Evolutionary conservation across 176 grass and related monocot genomes (phyloP).

Genomic region (Cenchrus americanus): DNA sequence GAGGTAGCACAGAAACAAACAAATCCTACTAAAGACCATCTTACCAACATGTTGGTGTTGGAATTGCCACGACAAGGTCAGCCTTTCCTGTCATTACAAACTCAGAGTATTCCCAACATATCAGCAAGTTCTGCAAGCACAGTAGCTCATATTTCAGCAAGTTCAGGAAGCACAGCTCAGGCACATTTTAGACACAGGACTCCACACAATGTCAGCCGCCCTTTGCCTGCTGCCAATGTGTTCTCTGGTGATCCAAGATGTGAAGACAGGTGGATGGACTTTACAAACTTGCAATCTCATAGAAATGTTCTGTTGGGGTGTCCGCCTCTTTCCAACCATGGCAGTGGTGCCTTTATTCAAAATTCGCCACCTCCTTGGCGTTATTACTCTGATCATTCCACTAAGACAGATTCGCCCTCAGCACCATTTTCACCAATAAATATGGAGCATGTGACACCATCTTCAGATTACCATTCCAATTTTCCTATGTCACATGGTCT

Average conservation of each 20-base stretch:
- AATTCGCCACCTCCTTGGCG: slow-evolving; percentile 11
- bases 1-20: slow-evolving; percentile 25
- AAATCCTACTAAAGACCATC: slow-evolving; percentile 28
- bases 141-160: slow-evolving; percentile 15
- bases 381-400: slow-evolving; percentile 39
- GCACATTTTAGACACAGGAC: slow-evolving; percentile 36
- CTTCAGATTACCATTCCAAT: slow-evolving; percentile 44
- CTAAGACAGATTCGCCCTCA: slow-evolving; percentile 14
- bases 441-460: slow-evolving; percentile 23
- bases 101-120: slow-evolving; percentile 28
- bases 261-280: slow-evolving; percentile 29
- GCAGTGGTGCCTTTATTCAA: slow-evolving; percentile 39
- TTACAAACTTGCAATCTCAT: slow-evolving; percentile 5
- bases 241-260: slow-evolving; percentile 41
- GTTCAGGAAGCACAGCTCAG: slow-evolving; percentile 33
- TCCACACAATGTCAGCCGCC: slow-evolving; percentile 17
- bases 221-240: slow-evolving; percentile 24
- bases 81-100: slow-evolving; percentile 49
- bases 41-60: slow-evolving; percentile 34
- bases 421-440: slow-evolving; percentile 26
- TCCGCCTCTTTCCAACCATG: slow-evolving; percentile 39
- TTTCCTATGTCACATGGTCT: slow-evolving; percentile 38
- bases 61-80: slow-evolving; percentile 47
- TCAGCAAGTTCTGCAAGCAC: slow-evolving; percentile 32
- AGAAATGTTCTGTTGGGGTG: slow-evolving; percentile 32